Conservation (phyloP, 202 grass and related monocot species). For the Setaria italica region DNA sequence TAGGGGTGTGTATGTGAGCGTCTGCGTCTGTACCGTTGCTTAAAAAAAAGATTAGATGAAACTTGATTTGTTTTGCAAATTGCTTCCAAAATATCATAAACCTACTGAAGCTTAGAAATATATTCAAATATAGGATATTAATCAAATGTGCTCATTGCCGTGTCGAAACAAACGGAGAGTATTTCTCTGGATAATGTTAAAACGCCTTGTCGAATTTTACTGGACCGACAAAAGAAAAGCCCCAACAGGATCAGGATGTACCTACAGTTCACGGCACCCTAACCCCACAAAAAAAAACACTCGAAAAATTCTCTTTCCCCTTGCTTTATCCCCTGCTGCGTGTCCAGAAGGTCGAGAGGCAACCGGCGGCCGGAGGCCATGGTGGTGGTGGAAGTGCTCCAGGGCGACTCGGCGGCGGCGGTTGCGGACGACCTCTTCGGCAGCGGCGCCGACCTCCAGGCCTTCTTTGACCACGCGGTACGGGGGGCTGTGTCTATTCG, state of each 20-base stretch:
- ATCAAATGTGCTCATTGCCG: background rate
- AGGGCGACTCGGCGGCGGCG: background rate
- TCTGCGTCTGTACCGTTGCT: too few species aligned
- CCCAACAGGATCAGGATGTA: too few species aligned
- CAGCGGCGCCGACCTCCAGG: slow-evolving; percentile 5
- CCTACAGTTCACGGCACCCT: background rate
- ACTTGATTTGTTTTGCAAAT: too few species aligned
- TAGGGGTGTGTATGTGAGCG: too few species aligned
- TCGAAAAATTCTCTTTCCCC: background rate
- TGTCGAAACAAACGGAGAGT: background rate
- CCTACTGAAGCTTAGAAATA: too few species aligned
- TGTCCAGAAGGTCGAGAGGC: background rate
- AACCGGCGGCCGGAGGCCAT: background rate
- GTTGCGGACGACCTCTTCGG: slow-evolving; percentile 25
- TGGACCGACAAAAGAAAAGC: background rate
- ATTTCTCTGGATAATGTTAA: background rate
- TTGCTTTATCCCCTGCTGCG: background rate
- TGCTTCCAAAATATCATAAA: too few species aligned
- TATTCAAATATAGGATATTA: too few species aligned
- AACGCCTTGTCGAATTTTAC: background rate
- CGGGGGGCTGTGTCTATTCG: background rate
- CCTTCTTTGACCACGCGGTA: slow-evolving; percentile 44
- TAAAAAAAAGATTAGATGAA: too few species aligned
- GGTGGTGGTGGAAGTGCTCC: slow-evolving; percentile 29
- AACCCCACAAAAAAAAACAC: background rate